Evolutionary conservation across 1,284 basidiomycete genomes (phyloP).

Genomic region (Ceratobasidium theobromae): DNA sequence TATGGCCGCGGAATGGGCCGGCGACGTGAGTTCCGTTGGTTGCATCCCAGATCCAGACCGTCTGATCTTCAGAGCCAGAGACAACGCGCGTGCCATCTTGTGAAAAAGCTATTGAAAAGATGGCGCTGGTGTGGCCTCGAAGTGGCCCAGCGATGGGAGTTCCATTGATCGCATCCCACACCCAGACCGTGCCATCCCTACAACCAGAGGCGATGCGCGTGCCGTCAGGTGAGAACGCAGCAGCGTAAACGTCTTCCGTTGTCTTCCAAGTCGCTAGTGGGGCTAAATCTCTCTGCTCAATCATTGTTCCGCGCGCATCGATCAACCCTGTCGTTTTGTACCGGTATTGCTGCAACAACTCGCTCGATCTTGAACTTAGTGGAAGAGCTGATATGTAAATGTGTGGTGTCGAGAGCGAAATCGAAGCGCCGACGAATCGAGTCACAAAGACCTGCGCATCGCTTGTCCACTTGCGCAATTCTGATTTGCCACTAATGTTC

Average conservation of each 20-base stretch:
- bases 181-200: neutral
- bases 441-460: neutral
- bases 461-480: neutral
- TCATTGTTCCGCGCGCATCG: neutral
- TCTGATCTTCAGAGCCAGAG: too few relatives aligned
- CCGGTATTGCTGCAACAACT: neutral
- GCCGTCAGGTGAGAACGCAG: neutral
- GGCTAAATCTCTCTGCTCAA: neutral
- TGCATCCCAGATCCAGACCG: too few relatives aligned
- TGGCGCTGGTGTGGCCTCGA: neutral
- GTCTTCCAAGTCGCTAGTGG: neutral
- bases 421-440: neutral
- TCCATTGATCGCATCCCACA: neutral
- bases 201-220: neutral
- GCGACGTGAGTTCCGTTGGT: too few relatives aligned
- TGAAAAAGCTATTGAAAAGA: neutral
- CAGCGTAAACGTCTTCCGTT: neutral
- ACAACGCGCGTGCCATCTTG: too few relatives aligned
- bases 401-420: neutral
- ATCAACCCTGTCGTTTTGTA: neutral
- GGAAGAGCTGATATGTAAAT: neutral
- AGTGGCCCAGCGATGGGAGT: neutral
- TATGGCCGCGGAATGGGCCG: too few relatives aligned
- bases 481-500: neutral
- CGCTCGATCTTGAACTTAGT: neutral